Base-by-base conservation (phyloP, 2,329 filamentous ascomycete genomes). In the Phaeoacremonium minimum region DNA sequence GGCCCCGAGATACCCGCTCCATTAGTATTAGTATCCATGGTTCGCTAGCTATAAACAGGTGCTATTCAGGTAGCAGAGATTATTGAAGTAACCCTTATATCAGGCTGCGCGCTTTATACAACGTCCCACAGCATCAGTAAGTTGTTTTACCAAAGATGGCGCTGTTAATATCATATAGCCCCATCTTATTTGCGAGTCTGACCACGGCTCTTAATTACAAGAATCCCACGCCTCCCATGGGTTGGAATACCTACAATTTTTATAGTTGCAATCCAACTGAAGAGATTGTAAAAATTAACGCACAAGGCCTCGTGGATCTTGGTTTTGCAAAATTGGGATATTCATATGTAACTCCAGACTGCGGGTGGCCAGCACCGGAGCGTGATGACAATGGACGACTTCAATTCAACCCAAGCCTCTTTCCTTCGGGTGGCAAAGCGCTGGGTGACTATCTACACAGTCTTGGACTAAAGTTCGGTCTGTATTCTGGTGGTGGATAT, bases 171-270 rank as follows among this genome's bases (percentile, higher is more conserved):
- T n/a, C n/a, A n/a, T n/a, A n/a, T n/a, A n/a, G n/a, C n/a, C n/a
- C n/a, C n/a, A n/a, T n/a, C n/a, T n/a, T n/a, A n/a, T n/a, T n/a
- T n/a, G n/a, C n/a, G n/a, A n/a, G n/a, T n/a, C n/a, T n/a, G n/a
- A n/a, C n/a, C n/a, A n/a, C n/a, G n/a, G n/a, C n/a, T n/a, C n/a
- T n/a, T 44, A 41, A 18, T 38, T 26, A 51, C n/a, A 26, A 42
- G 17, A 55, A 56, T 2, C 44, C 51, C 5, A 61, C 62, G 1
- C 66, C 67, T 3, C 61, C 63, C 1, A 67, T 69, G 66, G 64
- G 74, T 11, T 80, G 75, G 75, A 80, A 80, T 42, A 71, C 67
- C 3, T 80, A 80, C 45, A 81, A 81, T 36, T 60, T 68, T 28
- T 76, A 74, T 51, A 60, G 56, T 33, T 78, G 74, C 48, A 53